Base-by-base conservation (phyloP, 805 yeast species). In the Nakazawaea peltata region DNA sequence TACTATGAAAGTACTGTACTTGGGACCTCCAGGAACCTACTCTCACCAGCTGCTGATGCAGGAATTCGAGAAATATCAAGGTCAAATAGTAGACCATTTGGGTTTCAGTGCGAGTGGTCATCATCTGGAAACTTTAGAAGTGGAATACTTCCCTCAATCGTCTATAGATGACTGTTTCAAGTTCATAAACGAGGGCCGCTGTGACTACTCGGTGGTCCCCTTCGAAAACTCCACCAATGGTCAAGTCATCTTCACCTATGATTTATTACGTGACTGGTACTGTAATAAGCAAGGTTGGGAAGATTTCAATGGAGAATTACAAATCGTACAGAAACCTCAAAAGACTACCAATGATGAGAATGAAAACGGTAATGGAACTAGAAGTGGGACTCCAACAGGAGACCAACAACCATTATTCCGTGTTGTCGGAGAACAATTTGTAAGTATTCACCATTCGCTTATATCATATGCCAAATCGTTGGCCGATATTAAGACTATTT, bases 211-310 rank as follows among this genome's bases (percentile, higher is more conserved):
- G 0, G 81, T 87, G 9, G 81, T 92, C 2, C 98, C 98, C 1
- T 73, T 85, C 46, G 97, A 90, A 49, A 90, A 90, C 59, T 87
- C 97, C 3, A 81, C 97, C 2, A 92, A 90, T 55, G 98, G 98
- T 0, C 88, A 81, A 45, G 98, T 92, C 5, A 82, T 79, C 1
- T 73, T 80, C 50, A 84, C 96, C 0, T 79, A 84, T 53, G 95
- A 87, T 50, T 61, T 87, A 11, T 61, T 90, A 21, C 62, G 95
- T 43, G 87, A 82, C 49, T 72, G 78, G 72, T 67, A 66, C 39
- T 41, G 53, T n/a, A 43, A 42, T 14, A 44, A 44, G 15, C 29
- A n/a, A 28, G 26, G 32, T 26, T 37, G 35, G 33, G 40, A 37
- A 8, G 40, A 37, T 22, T 28, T 28, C 19, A 28, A 37, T 15